phyloP scores from a whole-genome alignment of 306 rosid genomes.

The Medicago arabica region DNA sequence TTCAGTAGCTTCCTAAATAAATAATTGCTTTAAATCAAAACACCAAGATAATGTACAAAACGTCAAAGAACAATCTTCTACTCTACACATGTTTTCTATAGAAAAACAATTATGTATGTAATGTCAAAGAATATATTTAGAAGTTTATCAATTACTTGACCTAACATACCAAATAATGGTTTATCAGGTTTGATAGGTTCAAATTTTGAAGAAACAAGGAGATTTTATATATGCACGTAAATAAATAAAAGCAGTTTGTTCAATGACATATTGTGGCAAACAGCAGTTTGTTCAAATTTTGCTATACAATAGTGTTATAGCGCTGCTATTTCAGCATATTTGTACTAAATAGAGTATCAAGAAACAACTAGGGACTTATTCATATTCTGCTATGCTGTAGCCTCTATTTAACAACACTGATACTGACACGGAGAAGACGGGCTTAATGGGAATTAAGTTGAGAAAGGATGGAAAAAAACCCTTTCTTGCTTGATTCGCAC shows the following conservation, averaged over 20 bases:
- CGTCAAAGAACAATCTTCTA: slow-evolving; percentile 5
- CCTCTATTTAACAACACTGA: neutral
- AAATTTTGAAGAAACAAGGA: slow-evolving; percentile 17
- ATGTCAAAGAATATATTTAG: neutral
- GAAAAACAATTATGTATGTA: neutral
- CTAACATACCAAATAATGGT: too few species aligned
- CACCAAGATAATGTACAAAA: slow-evolving; percentile 20
- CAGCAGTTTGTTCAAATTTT: neutral
- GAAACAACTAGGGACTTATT: neutral
- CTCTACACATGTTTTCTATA: neutral
- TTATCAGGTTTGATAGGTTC: slow-evolving; percentile 27
- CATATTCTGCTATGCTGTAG: neutral
- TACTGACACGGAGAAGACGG: neutral
- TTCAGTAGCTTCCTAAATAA: slow-evolving; percentile 24
- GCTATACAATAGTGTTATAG: neutral
- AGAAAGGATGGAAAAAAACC: too few species aligned
- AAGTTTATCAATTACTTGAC: slow-evolving; percentile 32
- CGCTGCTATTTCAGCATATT: neutral
- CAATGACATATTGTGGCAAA: neutral
- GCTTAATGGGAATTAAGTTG: too few species aligned
- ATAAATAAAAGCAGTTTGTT: neutral
- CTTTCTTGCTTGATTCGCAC: too few species aligned
- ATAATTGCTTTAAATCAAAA: slow-evolving; percentile 27
- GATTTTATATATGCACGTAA: slow-evolving; percentile 9
- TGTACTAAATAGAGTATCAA: neutral